Conservation (phyloP, 78 protist genomes). For the Dictyostelium brefeldianum region DNA sequence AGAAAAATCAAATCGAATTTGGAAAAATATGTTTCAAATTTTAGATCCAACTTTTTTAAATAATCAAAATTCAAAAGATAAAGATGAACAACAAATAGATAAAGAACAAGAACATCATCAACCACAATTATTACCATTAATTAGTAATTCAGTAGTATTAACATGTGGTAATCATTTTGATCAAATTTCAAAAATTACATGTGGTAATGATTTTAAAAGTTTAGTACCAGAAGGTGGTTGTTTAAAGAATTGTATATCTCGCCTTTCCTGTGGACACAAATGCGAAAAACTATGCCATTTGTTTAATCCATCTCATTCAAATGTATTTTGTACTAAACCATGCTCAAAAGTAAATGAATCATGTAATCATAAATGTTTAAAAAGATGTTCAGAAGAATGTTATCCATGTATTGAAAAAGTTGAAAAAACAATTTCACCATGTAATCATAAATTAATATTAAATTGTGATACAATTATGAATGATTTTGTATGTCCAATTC, state of each 20-base stretch:
- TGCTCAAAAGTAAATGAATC: not conserved
- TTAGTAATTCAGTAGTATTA: slow-evolving; percentile 6
- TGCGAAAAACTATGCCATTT: slow-evolving; percentile 82
- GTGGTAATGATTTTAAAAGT: slow-evolving; percentile 33
- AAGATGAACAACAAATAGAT: no score
- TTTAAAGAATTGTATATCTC: slow-evolving; percentile 7
- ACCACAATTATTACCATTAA: no score
- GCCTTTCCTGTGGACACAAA: slow-evolving; percentile 80
- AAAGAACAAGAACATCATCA: no score
- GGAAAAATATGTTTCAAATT: slow-evolving; percentile 18
- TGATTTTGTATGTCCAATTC: not conserved
- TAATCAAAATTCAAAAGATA: no score
- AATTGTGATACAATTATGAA: not conserved
- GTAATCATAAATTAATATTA: not conserved
- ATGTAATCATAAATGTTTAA: slow-evolving; percentile 36
- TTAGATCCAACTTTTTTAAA: not conserved
- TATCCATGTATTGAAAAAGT: not conserved
- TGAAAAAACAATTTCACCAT: not conserved
- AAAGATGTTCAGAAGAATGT: not conserved
- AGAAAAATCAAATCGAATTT: not conserved
- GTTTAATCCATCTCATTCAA: slow-evolving; percentile 39
- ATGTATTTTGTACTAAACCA: not conserved
- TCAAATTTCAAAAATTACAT: not conserved
- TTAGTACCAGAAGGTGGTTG: slow-evolving; percentile 88
- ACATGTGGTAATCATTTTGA: slow-evolving; percentile 42